Percentiles rank a stretch among this genome's conserved stretches.
Conservation (phyloP, 116 monocot genomes). For the Phalaenopsis hybrid region DNA sequence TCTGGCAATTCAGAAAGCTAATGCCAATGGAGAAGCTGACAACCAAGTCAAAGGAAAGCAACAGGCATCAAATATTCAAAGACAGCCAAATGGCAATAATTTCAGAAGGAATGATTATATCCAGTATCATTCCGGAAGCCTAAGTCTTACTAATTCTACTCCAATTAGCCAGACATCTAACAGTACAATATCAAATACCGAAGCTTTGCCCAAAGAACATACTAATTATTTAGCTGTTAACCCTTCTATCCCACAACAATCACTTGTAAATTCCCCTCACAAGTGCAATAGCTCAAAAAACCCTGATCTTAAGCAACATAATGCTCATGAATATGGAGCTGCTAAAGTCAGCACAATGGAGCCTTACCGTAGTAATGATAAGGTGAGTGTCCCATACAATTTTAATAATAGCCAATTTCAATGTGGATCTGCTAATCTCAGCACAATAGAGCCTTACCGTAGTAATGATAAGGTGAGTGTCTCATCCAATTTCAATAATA, state of each 20-base stretch:
- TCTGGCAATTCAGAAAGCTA: conserved; percentile 9
- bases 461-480: background rate
- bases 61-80: conserved; percentile 8
- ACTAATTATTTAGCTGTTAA: conserved; percentile 8
- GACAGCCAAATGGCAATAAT: conserved; percentile 6
- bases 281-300: background rate
- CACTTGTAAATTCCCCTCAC: conserved; percentile 15
- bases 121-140: background rate
- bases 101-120: background rate
- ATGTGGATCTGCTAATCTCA: background rate
- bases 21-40: conserved; percentile 28
- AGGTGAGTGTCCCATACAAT: background rate
- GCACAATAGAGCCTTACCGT: background rate
- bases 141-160: background rate
- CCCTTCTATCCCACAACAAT: conserved; percentile 2
- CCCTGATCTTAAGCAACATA: background rate
- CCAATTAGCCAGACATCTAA: background rate
- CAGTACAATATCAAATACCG: background rate
- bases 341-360: background rate
- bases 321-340: background rate
- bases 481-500: background rate
- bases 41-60: conserved; percentile 25
- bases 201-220: background rate
- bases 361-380: background rate
- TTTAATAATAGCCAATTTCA: background rate